These are phyloP conservation scores for Botrytis paeoniae DNA, from an alignment of 2,329 filamentous ascomycete genomes.

Conservation along the genomic window DNA sequence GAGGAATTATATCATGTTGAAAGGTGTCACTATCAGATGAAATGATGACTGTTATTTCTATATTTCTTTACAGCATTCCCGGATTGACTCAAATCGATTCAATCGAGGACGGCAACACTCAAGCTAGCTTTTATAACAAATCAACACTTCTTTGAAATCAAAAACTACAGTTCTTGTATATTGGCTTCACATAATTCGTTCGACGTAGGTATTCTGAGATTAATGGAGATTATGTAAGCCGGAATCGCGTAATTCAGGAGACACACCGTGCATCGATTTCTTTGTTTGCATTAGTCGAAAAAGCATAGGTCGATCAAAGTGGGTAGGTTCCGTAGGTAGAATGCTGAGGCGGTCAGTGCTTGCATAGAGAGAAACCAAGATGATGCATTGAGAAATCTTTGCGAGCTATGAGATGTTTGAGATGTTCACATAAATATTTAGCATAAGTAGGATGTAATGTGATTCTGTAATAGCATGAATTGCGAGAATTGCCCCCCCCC, in stretches of 20 bases:
- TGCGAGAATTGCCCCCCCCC: neutral
- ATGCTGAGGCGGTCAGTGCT: neutral
- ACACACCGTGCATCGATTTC: neutral
- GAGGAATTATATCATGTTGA: too few species aligned
- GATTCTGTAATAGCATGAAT: neutral
- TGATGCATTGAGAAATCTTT: neutral
- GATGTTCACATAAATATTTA: neutral
- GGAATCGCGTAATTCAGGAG: neutral
- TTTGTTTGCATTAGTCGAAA: neutral
- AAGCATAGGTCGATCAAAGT: neutral
- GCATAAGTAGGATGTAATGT: neutral
- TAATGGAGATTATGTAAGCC: neutral
- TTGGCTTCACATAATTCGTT: neutral
- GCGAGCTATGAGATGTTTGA: neutral
- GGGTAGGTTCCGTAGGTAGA: fast-evolving
- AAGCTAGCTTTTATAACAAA: too few species aligned
- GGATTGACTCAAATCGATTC: neutral
- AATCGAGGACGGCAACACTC: too few species aligned
- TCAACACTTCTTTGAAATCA: neutral
- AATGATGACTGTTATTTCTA: neutral
- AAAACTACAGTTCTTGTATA: neutral
- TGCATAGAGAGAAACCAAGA: neutral
- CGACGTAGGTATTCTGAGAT: neutral
- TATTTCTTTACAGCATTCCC: neutral
- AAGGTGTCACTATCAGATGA: neutral